phyloP scores from a whole-genome alignment of 2,329 filamentous ascomycete species.

The Balansia obtecta region DNA sequence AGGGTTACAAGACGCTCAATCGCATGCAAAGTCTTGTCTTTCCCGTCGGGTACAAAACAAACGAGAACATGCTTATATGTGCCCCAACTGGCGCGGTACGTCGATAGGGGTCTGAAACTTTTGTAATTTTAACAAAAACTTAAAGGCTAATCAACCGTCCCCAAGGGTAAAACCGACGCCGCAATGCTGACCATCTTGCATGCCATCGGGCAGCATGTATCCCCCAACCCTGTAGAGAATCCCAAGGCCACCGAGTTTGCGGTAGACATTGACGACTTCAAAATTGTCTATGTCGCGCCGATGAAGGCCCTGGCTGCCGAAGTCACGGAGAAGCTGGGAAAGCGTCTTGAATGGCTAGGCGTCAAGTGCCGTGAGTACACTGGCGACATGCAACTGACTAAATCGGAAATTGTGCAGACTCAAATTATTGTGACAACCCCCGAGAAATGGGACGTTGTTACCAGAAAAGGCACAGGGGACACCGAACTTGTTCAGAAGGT shows the following conservation, averaged over 20 bases:
- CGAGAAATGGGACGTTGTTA: constrained; percentile 99
- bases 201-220: constrained; percentile 73
- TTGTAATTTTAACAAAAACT: neutral
- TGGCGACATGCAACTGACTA: constrained; percentile 97
- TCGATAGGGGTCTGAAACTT: neutral
- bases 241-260: constrained; percentile 64
- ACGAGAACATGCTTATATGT: constrained; percentile 97
- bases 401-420: constrained; percentile 87
- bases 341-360: constrained; percentile 84
- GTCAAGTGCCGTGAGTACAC: constrained; percentile 88
- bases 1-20: constrained; percentile 84
- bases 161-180: constrained; percentile 84
- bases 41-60: constrained; percentile 88
- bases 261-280: constrained; percentile 81
- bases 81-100: constrained; percentile 81
- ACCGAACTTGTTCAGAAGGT: constrained; percentile 98
- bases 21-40: constrained; percentile 98
- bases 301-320: constrained; percentile 98
- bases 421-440: constrained; percentile 98
- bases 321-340: constrained; percentile 87
- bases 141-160: neutral
- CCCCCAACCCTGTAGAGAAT: constrained; percentile 67
- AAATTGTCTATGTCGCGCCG: constrained; percentile 95
- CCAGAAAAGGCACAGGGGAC: constrained; percentile 90
- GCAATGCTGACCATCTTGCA: constrained; percentile 95